These are phyloP conservation scores for Colletotrichum trifolii DNA, from an alignment of 2,329 filamentous ascomycete genomes.

Conservation along the genomic window DNA sequence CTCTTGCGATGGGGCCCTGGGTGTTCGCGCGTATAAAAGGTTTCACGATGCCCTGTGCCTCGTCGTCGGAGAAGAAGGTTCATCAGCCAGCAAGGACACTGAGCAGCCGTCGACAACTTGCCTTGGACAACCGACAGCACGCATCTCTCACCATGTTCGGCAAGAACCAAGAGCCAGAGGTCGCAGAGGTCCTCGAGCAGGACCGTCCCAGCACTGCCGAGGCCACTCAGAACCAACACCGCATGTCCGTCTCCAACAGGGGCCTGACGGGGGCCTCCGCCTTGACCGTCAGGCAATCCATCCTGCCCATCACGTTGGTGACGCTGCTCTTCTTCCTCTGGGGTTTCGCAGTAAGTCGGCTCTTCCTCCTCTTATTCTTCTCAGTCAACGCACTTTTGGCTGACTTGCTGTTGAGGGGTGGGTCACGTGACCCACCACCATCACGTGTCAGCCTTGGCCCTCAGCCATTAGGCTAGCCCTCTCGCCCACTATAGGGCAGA, in stretches of 20 bases:
- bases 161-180: conserved; percentile 38
- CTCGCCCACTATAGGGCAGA: too few relatives aligned
- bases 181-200: conserved; percentile 38
- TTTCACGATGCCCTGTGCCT: not conserved
- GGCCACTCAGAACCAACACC: conserved; percentile 34
- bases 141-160: conserved; percentile 37
- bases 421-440: too few relatives aligned
- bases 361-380: not conserved
- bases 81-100: conserved; percentile 16
- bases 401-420: too few relatives aligned
- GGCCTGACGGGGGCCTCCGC: conserved; percentile 41
- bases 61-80: not conserved
- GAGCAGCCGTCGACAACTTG: conserved; percentile 3
- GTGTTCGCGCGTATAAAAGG: conserved; percentile 10
- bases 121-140: not conserved
- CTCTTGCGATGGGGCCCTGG: conserved; percentile 2
- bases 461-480: too few relatives aligned
- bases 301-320: conserved; percentile 72
- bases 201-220: conserved; percentile 37
- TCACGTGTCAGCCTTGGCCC: too few relatives aligned
- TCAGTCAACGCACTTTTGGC: not conserved
- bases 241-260: conserved; percentile 38
- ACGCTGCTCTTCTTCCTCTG: conserved; percentile 64
- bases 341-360: conserved; percentile 52
- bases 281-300: conserved; percentile 73